Evolutionary conservation across 2,329 filamentous ascomycete genomes (phyloP).

Genomic region (Fusarium graminum): DNA sequence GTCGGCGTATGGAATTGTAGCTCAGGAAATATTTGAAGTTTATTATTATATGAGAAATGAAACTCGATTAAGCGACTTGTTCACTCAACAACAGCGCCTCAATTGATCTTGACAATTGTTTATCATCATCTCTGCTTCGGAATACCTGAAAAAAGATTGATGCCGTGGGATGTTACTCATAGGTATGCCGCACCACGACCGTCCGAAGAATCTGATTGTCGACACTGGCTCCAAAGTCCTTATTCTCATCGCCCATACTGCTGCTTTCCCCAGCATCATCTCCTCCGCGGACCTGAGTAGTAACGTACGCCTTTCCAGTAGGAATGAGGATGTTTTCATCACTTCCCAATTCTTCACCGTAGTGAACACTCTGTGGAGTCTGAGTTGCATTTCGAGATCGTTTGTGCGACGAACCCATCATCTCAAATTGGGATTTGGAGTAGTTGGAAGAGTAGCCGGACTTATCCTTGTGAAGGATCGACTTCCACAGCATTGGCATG

Average conservation of each 20-base stretch:
- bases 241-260: not conserved
- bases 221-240: slow-evolving; percentile 2
- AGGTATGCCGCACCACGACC: slow-evolving; percentile 26
- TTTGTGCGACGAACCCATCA: slow-evolving; percentile 28
- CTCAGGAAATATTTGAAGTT: not conserved
- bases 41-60: slow-evolving; percentile 18
- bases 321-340: slow-evolving; percentile 34
- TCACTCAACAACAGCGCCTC: not conserved
- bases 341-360: slow-evolving; percentile 15
- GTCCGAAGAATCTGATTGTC: slow-evolving; percentile 29
- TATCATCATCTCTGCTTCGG: not conserved
- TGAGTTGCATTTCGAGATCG: slow-evolving; percentile 15
- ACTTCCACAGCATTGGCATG: slow-evolving; percentile 40
- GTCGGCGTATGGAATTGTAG: not conserved
- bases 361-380: slow-evolving; percentile 4
- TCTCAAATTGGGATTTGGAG: slow-evolving; percentile 30
- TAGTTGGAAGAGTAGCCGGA: slow-evolving; percentile 32
- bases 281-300: slow-evolving; percentile 13
- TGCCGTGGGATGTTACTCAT: slow-evolving; percentile 6
- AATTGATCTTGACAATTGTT: not conserved
- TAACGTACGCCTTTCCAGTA: slow-evolving; percentile 16
- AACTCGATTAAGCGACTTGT: not conserved
- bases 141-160: not conserved
- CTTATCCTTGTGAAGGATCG: slow-evolving; percentile 31
- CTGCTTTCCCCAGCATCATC: not conserved